Base-by-base conservation (phyloP, 257 asterid genomes). In the Solanum medicagineum region DNA sequence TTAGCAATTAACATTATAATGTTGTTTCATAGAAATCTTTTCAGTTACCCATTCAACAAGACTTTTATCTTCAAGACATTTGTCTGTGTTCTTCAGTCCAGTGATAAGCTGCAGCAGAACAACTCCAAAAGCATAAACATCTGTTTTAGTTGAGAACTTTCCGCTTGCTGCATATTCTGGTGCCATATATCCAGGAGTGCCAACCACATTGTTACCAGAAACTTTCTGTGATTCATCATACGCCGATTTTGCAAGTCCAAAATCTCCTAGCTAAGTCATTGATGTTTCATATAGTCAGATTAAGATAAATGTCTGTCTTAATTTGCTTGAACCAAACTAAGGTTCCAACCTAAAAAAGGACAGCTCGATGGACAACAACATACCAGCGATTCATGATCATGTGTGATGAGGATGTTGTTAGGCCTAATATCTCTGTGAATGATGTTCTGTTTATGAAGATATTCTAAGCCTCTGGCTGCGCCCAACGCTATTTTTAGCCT, bases 151-250 rank as follows among this genome's bases (percentile, higher is more conserved):
- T 8, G 98, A 93, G 87, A 90, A 83, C 66, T 90, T 91, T 53
- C 98, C 98, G 54, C 85, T 84, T 56, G 92, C 93, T 55, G 95
- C 98, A 80, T 94, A 94, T 88, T 94, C 98, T 2, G 98, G 98
- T 12, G 98, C 98, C 74, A 93, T 60, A 77, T 94, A 94, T 86
- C 98, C 97, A 19, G 93, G 87, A 10, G 98, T 92, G 4, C 98
- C 98, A 9, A 93, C 98, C 32, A 94, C 90, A 17, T 92, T 91
- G 15, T 84, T 88, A 53, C 86, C 85, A 10, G 86, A 68, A 26
- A 92, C 74, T 32, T 82, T 82, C 49, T 68, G 75, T 8, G 90
- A 82, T 54, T 81, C 94, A 45, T 88, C 92, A 29, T 89, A 68
- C 57, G 88, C 94, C 62, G 86, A 91, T 84, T 88, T 93, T 29